These are phyloP conservation scores for Linum trigynum DNA, from an alignment of 345 rosid genomes.

Conservation along the genomic window DNA sequence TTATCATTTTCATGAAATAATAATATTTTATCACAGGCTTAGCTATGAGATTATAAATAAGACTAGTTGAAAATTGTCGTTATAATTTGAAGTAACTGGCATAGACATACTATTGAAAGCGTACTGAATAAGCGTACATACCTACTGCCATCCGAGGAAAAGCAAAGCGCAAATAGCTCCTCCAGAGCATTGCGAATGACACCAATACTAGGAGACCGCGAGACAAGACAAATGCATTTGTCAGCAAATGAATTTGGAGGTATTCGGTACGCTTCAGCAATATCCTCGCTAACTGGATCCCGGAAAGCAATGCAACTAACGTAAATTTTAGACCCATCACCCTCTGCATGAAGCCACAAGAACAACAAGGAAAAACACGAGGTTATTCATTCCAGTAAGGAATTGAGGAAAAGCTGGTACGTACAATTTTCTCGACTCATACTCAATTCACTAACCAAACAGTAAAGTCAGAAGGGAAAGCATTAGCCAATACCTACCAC, in stretches of 20 bases:
- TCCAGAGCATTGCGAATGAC: constrained; percentile 72
- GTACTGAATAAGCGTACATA: constrained; percentile 17
- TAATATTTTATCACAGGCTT: too few species aligned
- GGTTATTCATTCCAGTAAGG: background rate
- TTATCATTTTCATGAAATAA: too few species aligned
- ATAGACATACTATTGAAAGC: background rate
- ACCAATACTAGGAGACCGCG: constrained; percentile 74
- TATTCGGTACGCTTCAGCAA: constrained; percentile 81
- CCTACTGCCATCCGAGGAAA: constrained; percentile 87
- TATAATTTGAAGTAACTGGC: constrained; percentile 32
- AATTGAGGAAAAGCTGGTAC: background rate
- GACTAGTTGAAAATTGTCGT: too few species aligned
- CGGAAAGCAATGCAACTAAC: constrained; percentile 91
- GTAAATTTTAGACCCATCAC: constrained; percentile 93
- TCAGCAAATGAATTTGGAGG: constrained; percentile 80
- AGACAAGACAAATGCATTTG: constrained; percentile 87
- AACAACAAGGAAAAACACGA: background rate
- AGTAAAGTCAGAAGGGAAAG: too few species aligned
- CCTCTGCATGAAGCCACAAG: constrained; percentile 45
- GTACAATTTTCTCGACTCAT: background rate
- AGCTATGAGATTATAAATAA: too few species aligned
- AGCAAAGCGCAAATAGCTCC: constrained; percentile 82
- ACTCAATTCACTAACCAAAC: background rate
- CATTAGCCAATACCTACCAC: too few species aligned
- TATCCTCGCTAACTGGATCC: constrained; percentile 92